Base-by-base conservation (phyloP, 345 rosid genomes). In the Pistacia vera region DNA sequence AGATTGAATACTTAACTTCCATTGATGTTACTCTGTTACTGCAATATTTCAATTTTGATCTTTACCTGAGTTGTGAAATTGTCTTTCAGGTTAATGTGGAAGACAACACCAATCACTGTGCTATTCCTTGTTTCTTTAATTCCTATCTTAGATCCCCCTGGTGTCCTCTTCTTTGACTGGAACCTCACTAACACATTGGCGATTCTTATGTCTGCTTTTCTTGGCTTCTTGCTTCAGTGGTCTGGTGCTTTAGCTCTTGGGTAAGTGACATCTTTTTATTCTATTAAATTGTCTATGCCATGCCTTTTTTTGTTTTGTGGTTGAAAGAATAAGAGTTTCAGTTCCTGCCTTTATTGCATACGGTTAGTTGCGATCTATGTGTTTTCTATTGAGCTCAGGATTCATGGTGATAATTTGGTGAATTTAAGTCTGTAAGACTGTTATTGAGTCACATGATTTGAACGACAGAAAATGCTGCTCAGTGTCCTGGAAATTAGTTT, bases 191-290 rank as follows among this genome's bases (percentile, higher is more conserved):
- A 88, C 67, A 90, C 94, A 9, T 63, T 72, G 4, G 88, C 89
- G 33, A 92, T 96, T 78, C 86, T 96, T 36, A 1, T 80, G 46
- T 96, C 99, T 2, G 97, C 98, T 71, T 38, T 93, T 76, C 91
- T 96, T 4, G 98, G 98, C 16, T 93, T 96, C 89, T 87, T 93
- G 89, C 99, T 96, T 84, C 98, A 93, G 77, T 96, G 98, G 98
- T 96, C 98, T 0, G 99, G 97, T 63, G 98, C 99, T 69, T 87
- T 93, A 82, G 99, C 97, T 5, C 95, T 96, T 20, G 99, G 97
- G 99, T 93, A 83, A 82, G 93, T 78, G n/a, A 48, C 2, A 0
- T 64, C 49, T 81, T 8, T 67, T 59, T 74, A 16, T 59, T 68
- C 49, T 10, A 5, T 82, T 22, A 44, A 54, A 75, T 14, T 7